Evolutionary conservation across 2,329 filamentous ascomycete species (phyloP).

Genomic region (Phialophora chinensis): DNA sequence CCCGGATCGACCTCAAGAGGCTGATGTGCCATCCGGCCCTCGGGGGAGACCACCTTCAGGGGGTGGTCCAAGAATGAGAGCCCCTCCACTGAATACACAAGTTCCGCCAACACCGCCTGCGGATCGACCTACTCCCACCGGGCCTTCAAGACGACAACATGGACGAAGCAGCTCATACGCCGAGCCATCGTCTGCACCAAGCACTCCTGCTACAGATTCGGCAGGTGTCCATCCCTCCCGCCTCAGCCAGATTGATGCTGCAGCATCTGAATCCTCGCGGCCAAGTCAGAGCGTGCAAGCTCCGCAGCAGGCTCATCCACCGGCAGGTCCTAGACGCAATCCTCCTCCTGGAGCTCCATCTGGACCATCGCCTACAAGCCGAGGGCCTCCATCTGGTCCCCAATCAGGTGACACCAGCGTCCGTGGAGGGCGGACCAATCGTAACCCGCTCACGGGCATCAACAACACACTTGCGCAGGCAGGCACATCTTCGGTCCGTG

Average conservation of each 20-base stretch:
- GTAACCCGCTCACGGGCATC: constrained; percentile 50
- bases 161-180: constrained; percentile 46
- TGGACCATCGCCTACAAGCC: constrained; percentile 45
- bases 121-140: constrained; percentile 53
- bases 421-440: constrained; percentile 53
- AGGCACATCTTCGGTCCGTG: constrained; percentile 47
- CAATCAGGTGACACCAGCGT: constrained; percentile 44
- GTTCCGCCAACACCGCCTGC: constrained; percentile 34
- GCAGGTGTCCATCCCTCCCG: constrained; percentile 62
- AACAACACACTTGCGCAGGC: constrained; percentile 56
- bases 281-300: constrained; percentile 34
- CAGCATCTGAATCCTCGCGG: constrained; percentile 32
- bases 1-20: constrained; percentile 47
- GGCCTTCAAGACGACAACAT: constrained; percentile 49
- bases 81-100: constrained; percentile 33
- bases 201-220: constrained; percentile 46
- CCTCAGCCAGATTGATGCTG: constrained; percentile 49
- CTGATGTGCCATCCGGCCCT: constrained; percentile 62
- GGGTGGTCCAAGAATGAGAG: constrained; percentile 33
- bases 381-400: constrained; percentile 48
- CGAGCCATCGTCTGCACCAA: constrained; percentile 41
- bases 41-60: constrained; percentile 45
- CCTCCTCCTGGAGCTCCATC: constrained; percentile 45
- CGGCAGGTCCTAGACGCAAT: constrained; percentile 49
- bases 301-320: constrained; percentile 42